Evolutionary conservation across 1,284 basidiomycete genomes (phyloP), one percentile per base, ranked within the genome.

Genomic region (Afroboletus lepidellus): DNA sequence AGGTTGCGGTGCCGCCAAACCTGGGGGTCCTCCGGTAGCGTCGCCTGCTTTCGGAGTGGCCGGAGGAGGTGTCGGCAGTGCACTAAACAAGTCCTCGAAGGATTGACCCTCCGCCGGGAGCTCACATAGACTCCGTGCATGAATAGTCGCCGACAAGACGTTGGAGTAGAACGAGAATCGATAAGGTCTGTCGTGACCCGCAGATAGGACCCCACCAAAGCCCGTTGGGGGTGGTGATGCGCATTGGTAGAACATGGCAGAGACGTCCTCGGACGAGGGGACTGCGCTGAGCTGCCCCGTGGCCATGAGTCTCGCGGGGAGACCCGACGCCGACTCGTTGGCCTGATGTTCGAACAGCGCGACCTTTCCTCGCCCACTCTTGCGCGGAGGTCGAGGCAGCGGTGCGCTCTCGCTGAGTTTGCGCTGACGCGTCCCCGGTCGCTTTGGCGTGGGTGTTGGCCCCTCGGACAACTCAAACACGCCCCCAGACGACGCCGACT

Each of bases 91-190:
- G 53, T 98, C 92, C 61, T 94, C 90, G 63, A 98, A 99, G 0
- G 85, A 82, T 71, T 99, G 96, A 0, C 92, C 92, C 25, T 96
- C 94, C 0, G 91, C 92, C 0, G 97, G 96, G 4, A 99, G 80
- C 70, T 99, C 97, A 51, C 90, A 88, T 13, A 99, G 74, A 57
- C 89, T 94, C 11, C 94, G 81, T 0, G 97, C 92, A 71, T 99
- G 97, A 45, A 99, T 98, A 1, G 96, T 98, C 0, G 92, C 89
- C 2, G 90, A 86, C 43, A 98, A 77, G 1, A 90, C 81, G 65
- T 98, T 99, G 16, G 94, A 98, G 73, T 99, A 99, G 75, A 99
- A 99, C 0, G 96, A 98, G 74, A 99, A 99, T 30, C 97, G 83
- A 67, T 98, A 99, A 8, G 95, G 96, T 65, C 92, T 77, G 62